These are phyloP conservation scores for Talaromyces pinophilus DNA, from an alignment of 2,329 filamentous ascomycete genomes.

Conservation along the genomic window DNA sequence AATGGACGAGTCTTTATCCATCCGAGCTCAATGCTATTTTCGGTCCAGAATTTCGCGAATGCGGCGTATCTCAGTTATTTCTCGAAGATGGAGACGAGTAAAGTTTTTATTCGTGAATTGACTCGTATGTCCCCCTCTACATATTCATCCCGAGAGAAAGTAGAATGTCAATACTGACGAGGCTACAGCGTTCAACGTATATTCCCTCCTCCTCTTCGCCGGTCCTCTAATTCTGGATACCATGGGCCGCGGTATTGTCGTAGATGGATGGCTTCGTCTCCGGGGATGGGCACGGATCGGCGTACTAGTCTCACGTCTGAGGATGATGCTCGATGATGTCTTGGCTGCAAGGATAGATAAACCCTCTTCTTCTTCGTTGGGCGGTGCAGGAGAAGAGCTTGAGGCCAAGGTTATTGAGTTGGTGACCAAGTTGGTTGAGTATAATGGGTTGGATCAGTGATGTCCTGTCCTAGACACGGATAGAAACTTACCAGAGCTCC, in stretches of 20 bases:
- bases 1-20: slow-evolving; percentile 90
- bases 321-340: slow-evolving; percentile 82
- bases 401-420: slow-evolving; percentile 64
- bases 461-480: background rate
- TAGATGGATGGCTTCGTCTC: slow-evolving; percentile 86
- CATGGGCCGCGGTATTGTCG: slow-evolving; percentile 77
- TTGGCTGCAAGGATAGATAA: slow-evolving; percentile 79
- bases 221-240: slow-evolving; percentile 85
- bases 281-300: slow-evolving; percentile 94
- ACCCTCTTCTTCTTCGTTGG: slow-evolving; percentile 44
- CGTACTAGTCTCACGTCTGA: slow-evolving; percentile 78
- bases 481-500: background rate
- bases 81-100: slow-evolving; percentile 85
- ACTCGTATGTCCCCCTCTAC: slow-evolving; percentile 65
- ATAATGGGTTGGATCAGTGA: slow-evolving; percentile 76
- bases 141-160: background rate
- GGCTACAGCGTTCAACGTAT: slow-evolving; percentile 72
- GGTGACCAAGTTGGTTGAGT: slow-evolving; percentile 79
- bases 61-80: slow-evolving; percentile 86
- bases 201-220: slow-evolving; percentile 82
- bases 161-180: background rate
- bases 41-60: slow-evolving; percentile 72
- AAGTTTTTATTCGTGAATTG: slow-evolving; percentile 86
- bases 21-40: slow-evolving; percentile 83
- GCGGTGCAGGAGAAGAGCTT: slow-evolving; percentile 17